These are phyloP conservation scores for Chaetomium fimeti DNA, from an alignment of 495 filamentous ascomycete species.

Conservation along the genomic window DNA sequence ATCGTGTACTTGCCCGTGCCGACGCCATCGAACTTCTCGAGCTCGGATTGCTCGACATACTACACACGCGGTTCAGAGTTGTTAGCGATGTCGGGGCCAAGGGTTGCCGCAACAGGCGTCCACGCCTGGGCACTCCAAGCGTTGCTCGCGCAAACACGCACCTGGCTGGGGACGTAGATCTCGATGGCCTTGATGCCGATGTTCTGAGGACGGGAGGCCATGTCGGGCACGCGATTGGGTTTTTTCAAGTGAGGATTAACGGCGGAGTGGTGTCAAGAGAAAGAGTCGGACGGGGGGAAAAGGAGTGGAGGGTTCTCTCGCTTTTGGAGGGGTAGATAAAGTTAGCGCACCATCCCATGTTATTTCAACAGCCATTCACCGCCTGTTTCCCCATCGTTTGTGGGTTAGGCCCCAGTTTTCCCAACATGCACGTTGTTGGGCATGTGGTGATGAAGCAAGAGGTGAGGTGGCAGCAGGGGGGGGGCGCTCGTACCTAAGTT, in stretches of 20 bases:
- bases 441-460: background rate
- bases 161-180: conserved; percentile 96
- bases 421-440: conserved; percentile 18
- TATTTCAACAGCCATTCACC: conserved; percentile 31
- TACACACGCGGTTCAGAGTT: conserved; percentile 39
- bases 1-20: conserved; percentile 96
- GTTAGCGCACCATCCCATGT: conserved; percentile 27
- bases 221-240: conserved; percentile 49
- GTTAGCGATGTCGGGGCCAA: conserved; percentile 35
- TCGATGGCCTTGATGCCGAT: conserved; percentile 99
- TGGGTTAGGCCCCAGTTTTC: conserved; percentile 23
- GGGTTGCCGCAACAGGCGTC: background rate
- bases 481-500: background rate
- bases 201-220: conserved; percentile 89
- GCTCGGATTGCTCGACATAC: conserved; percentile 94
- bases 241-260: conserved; percentile 20
- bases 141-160: conserved; percentile 44
- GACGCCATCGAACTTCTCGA: conserved; percentile 98
- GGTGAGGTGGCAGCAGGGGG: background rate
- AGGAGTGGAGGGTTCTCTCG: conserved; percentile 20
- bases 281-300: conserved; percentile 16
- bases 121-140: too few relatives aligned
- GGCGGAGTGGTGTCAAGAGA: conserved; percentile 24
- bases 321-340: conserved; percentile 30
- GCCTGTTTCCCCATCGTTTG: conserved; percentile 20